Evolutionary conservation across 257 asterid genomes (phyloP), one percentile per base, ranked within the genome.

Genomic region (Nemophila menziesii): DNA sequence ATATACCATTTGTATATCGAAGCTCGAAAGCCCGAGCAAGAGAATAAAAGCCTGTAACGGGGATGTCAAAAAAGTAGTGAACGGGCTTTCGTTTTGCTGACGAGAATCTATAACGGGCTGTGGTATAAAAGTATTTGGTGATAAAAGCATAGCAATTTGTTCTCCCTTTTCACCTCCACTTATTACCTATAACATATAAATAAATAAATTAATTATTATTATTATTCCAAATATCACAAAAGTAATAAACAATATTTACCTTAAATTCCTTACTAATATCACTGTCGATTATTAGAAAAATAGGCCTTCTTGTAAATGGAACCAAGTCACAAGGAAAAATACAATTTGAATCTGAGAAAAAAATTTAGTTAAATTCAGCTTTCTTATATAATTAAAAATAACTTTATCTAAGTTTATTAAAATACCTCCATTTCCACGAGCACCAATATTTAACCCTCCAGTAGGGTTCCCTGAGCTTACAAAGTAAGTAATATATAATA

Each of bases 251-350:
- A 3, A 29, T 24, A 29, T 29, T 29, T 74, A 68, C 98, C 94
- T 66, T 78, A 77, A 80, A 89, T 52, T 82, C 72, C 68, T 73
- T 71, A 66, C 96, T 81, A 44, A 55, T 67, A 61, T 85, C 92
- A 45, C 98, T 78, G 77, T 89, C 98, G 42, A 89, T 74, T 44
- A 89, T 62, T 37, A 89, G 52, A 63, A 89, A 81, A 52, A 89
- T 81, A 38, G 96, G 94, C 49, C 92, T 80, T 72, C 98, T 78
- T 42, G 98, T 89, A 69, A 89, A 89, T 55, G 98, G 94, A 61
- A 82, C 41, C 29, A 89, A 46, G 64, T 89, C 98, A 55, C 79
- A 66, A 41, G 98, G 98, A 66, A 78, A 89, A 49, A 89, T 72
- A 71, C 82, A 80, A 67, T 66, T 76, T 55, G 71, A 52, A 57